Conservation (phyloP, 2,329 filamentous ascomycete genomes). For the Colletotrichum sp. region DNA sequence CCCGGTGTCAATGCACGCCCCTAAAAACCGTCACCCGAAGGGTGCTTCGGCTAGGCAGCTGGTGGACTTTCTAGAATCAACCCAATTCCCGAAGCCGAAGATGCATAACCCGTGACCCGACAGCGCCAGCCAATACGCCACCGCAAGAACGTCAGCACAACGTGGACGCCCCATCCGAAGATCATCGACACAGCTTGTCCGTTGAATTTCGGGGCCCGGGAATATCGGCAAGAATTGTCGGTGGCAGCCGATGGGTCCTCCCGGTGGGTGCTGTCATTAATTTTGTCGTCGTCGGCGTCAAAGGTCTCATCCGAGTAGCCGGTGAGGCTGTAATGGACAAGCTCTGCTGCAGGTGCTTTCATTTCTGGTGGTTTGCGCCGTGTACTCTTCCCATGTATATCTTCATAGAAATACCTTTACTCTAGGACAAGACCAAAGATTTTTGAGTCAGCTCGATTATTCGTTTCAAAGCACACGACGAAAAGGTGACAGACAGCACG, state of each 20-base stretch:
- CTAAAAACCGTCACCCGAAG: neutral
- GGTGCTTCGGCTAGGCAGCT: neutral
- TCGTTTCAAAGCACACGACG: neutral
- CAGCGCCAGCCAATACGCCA: neutral
- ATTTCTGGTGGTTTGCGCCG: neutral
- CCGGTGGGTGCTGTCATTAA: neutral
- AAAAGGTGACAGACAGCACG: neutral
- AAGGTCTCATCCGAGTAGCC: neutral
- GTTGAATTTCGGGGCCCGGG: neutral
- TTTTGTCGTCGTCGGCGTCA: neutral
- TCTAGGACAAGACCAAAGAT: neutral
- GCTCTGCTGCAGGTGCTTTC: neutral
- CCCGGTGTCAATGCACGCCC: neutral
- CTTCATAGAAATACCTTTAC: neutral
- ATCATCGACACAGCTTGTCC: neutral
- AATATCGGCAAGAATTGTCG: neutral
- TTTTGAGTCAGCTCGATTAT: neutral
- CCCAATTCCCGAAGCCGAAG: neutral
- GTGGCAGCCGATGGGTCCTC: neutral
- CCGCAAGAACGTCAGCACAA: neutral
- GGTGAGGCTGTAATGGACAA: neutral
- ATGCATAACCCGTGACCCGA: neutral
- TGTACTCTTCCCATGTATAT: neutral
- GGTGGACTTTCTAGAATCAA: neutral
- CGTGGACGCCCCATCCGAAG: neutral